Evolutionary conservation across 2,329 filamentous ascomycete genomes (phyloP), one percentile per base, ranked within the genome.

Genomic region (Aspergillus sp.): DNA sequence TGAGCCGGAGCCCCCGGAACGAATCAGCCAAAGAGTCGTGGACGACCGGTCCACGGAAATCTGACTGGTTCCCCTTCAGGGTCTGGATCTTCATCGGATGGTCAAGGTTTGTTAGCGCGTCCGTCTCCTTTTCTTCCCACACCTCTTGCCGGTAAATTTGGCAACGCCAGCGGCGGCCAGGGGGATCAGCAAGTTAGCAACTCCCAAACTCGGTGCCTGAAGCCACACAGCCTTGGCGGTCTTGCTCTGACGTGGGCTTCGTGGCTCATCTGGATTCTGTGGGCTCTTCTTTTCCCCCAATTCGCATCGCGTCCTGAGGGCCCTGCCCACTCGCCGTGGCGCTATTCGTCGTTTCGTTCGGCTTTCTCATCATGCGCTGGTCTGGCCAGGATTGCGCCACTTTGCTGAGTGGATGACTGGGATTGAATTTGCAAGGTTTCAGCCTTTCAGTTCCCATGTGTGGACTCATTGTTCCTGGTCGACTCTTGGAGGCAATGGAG

Each of bases 161-260:
- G 25, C 48, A 47, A 53, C 48, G 25, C 25, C 25, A 28, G 25
- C 25, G 25, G 25, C 25, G 25, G 48, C 48, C 34, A 60, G 58
- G 58, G 58, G 58, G 58, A 60, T 60, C 58, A 60, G 47, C 58
- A 56, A 31, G 56, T 60, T 52, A 60, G 47, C 58, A 56, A 31
- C 19, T 54, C 57, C 47, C 52, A 48, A 54, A 61, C 30, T 47
- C 53, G 59, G 59, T 61, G 54, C 59, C 59, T 61, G 59, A 61
- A 56, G 54, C 53, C 49, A 57, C 54, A 30, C 23, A 45, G 22
- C 5, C 51, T 43, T 38, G 34, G 51, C 51, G 19, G 46, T 31
- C 47, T 23, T 43, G 9, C 48, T 61, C 59, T 61, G 59, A 61
- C 59, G 59, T 61, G 59, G 59, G 54, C 59, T 19, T 45, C 19